Conservation (phyloP, 2,329 filamentous ascomycete species). For the Pseudogymnoascus sp. region DNA sequence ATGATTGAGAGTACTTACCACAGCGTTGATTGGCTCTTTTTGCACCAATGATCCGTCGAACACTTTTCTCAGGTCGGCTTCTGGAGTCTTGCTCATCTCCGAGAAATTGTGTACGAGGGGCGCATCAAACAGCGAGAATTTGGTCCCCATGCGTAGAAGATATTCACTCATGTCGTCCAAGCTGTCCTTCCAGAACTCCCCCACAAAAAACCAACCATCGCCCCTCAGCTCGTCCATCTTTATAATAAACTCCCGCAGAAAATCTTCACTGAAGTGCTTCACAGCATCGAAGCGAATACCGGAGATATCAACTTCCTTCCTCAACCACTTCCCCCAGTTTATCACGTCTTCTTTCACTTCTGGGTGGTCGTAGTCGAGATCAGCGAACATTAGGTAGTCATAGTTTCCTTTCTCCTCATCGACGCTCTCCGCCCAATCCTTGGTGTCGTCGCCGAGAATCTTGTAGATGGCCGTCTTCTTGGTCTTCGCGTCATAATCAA, state of each 20-base stretch:
- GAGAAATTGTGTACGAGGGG: constrained; percentile 62
- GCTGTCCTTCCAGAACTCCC: constrained; percentile 60
- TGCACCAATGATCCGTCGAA: constrained; percentile 53
- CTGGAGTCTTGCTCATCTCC: constrained; percentile 44
- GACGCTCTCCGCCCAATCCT: constrained; percentile 52
- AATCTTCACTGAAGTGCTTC: constrained; percentile 62
- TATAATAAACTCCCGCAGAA: constrained; percentile 55
- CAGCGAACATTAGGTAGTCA: constrained; percentile 64
- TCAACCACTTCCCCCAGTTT: constrained; percentile 61
- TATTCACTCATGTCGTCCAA: constrained; percentile 47
- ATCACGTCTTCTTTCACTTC: constrained; percentile 58
- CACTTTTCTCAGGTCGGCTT: constrained; percentile 53
- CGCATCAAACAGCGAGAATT: constrained; percentile 56
- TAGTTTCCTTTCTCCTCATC: constrained; percentile 56
- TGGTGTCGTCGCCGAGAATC: constrained; percentile 49
- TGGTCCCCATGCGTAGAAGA: constrained; percentile 47
- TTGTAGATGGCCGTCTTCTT: constrained; percentile 56
- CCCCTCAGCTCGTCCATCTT: constrained; percentile 43
- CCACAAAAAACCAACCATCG: constrained; percentile 53
- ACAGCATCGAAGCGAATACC: constrained; percentile 65
- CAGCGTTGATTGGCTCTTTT: constrained; percentile 43
- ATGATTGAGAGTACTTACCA: constrained; percentile 34
- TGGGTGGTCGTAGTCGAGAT: constrained; percentile 55
- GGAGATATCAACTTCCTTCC: constrained; percentile 47
- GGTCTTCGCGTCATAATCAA: constrained; percentile 51